Evolutionary conservation across 2,329 filamentous ascomycete species (phyloP).

Genomic region (Colletotrichum sansevieriae): DNA sequence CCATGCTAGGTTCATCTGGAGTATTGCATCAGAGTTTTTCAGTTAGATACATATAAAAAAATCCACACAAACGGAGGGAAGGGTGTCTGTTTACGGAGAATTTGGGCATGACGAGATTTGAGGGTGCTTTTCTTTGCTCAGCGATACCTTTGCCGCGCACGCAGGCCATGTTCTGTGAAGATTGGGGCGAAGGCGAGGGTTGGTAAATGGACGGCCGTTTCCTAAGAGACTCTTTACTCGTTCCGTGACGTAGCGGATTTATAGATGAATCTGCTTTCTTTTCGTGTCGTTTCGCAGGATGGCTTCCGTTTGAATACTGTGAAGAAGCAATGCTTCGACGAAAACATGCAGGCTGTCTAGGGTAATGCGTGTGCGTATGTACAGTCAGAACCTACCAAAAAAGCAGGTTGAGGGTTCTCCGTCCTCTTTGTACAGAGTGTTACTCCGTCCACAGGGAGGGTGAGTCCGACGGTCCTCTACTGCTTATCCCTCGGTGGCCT

Average conservation of each 20-base stretch:
- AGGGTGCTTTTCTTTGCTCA: neutral
- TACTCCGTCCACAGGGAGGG: neutral
- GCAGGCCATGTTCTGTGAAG: slow-evolving; percentile 15
- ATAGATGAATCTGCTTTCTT: slow-evolving; percentile 12
- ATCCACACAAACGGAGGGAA: neutral
- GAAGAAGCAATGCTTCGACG: too few species aligned
- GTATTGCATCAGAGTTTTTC: slow-evolving; percentile 17
- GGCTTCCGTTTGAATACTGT: too few species aligned
- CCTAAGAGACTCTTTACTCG: slow-evolving; percentile 7
- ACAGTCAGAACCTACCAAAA: too few species aligned
- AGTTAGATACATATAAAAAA: slow-evolving; percentile 5
- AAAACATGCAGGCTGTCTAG: too few species aligned
- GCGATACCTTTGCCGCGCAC: slow-evolving; percentile 34
- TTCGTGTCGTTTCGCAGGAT: neutral
- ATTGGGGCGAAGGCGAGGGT: neutral
- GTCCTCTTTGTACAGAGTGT: slow-evolving; percentile 5
- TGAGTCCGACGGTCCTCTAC: neutral
- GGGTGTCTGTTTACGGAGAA: neutral
- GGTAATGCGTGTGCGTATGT: too few species aligned
- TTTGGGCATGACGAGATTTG: slow-evolving; percentile 1
- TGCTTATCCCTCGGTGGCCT: neutral
- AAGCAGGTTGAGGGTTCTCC: neutral
- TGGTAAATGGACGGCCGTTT: slow-evolving; percentile 5
- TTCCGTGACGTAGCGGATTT: slow-evolving; percentile 10
- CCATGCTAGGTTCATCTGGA: slow-evolving; percentile 27